Conservation (phyloP, 2,329 filamentous ascomycete genomes). For the Chalaropsis thielavioides region DNA sequence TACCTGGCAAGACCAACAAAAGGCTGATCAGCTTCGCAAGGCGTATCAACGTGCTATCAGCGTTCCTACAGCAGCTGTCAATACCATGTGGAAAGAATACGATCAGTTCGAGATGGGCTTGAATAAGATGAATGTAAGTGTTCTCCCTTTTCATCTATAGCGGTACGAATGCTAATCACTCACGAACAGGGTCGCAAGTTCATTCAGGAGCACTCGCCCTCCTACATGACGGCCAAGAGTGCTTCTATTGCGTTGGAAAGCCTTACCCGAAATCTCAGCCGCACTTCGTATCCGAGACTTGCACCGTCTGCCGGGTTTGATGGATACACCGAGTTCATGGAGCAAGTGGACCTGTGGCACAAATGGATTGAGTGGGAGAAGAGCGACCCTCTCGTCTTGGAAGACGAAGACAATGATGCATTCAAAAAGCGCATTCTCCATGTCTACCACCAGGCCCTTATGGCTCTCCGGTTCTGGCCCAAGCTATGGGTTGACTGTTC, state of each 20-base stretch:
- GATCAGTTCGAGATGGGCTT: constrained; percentile 88
- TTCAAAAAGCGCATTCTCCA: constrained; percentile 73
- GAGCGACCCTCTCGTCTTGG: constrained; percentile 74
- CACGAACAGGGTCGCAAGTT: constrained; percentile 70
- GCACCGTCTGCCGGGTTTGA: constrained; percentile 77
- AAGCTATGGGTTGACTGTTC: constrained; percentile 93
- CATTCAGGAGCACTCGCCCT: constrained; percentile 78
- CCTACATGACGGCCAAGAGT: constrained; percentile 91
- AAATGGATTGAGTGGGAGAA: constrained; percentile 94
- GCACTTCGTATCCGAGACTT: constrained; percentile 64
- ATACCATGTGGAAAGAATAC: constrained; percentile 90
- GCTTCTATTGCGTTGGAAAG: constrained; percentile 86
- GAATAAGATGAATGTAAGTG: constrained; percentile 73
- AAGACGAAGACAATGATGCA: constrained; percentile 59
- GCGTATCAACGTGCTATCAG: constrained; percentile 82
- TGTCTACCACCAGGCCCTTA: constrained; percentile 83
- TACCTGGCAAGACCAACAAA: constrained; percentile 93
- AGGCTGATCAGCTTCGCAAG: constrained; percentile 87
- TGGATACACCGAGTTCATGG: constrained; percentile 67
- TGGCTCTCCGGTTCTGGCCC: constrained; percentile 88
- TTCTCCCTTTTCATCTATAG: background rate
- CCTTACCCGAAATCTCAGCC: constrained; percentile 59
- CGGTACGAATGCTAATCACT: background rate
- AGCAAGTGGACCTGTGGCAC: constrained; percentile 82
- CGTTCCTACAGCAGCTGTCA: constrained; percentile 70